Evolutionary conservation across 2,329 filamentous ascomycete species (phyloP).

Genomic region (Aureobasidium pullulans): DNA sequence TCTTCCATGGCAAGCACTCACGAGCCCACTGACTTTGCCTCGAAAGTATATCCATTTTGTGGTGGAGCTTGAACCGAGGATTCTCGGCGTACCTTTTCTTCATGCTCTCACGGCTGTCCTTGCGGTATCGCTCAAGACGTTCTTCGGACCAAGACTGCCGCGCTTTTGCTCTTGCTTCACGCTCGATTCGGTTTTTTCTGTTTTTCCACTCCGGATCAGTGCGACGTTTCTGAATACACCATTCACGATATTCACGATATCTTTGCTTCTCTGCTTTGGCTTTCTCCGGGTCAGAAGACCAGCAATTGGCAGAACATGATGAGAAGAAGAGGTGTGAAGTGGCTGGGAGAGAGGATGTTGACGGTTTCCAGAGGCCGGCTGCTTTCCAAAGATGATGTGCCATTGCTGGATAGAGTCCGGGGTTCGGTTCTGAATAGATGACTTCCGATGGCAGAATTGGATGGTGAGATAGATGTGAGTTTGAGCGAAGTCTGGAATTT

Average conservation of each 20-base stretch:
- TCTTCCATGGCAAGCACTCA: background rate
- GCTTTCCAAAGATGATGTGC: background rate
- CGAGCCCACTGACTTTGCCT: background rate
- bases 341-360: background rate
- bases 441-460: background rate
- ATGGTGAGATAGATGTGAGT: background rate
- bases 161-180: background rate
- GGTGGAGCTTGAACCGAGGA: background rate
- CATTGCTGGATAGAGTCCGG: background rate
- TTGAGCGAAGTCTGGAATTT: too few species aligned
- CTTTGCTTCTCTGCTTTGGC: background rate
- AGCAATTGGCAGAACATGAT: background rate
- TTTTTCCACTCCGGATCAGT: background rate
- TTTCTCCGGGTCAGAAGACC: background rate
- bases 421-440: background rate
- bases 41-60: background rate
- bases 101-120: background rate
- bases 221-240: background rate
- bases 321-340: background rate
- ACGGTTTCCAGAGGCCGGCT: background rate
- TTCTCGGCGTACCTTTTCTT: background rate
- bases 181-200: background rate
- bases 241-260: background rate
- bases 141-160: background rate
- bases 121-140: background rate